Conservation (phyloP, 2,329 filamentous ascomycete genomes). For the Fusarium incarnatum region DNA sequence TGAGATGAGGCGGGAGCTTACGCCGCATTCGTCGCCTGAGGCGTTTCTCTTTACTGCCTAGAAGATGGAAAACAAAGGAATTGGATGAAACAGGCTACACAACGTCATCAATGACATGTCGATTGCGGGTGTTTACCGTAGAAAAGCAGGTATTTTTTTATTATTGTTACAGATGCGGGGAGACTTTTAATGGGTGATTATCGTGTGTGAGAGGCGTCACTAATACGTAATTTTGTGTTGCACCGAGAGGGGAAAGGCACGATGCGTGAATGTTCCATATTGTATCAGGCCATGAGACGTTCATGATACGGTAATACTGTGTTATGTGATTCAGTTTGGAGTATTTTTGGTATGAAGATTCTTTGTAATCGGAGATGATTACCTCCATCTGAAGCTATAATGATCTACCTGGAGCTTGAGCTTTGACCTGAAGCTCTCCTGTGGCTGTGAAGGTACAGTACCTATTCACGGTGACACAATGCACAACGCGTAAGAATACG, state of each 20-base stretch:
- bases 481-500: slow-evolving; percentile 3
- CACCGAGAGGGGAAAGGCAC: background rate
- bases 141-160: slow-evolving; percentile 41
- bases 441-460: background rate
- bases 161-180: slow-evolving; percentile 31
- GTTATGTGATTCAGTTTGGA: background rate
- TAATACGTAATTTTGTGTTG: slow-evolving; percentile 42
- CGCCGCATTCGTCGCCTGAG: slow-evolving; percentile 31
- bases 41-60: slow-evolving; percentile 7
- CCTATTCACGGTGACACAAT: slow-evolving; percentile 1
- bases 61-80: slow-evolving; percentile 5
- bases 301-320: background rate
- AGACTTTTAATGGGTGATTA: background rate
- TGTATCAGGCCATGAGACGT: slow-evolving; percentile 8
- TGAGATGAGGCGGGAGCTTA: slow-evolving; percentile 20
- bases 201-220: slow-evolving; percentile 39
- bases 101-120: slow-evolving; percentile 48
- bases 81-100: background rate
- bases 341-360: background rate
- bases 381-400: background rate
- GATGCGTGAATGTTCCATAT: background rate
- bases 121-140: slow-evolving; percentile 27
- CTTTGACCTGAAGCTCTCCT: background rate
- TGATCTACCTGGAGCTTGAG: background rate
- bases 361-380: background rate